Percentiles rank a stretch among this genome's conserved stretches.
Conservation (phyloP, 2,329 filamentous ascomycete species). For the Verticillium klebahnii region DNA sequence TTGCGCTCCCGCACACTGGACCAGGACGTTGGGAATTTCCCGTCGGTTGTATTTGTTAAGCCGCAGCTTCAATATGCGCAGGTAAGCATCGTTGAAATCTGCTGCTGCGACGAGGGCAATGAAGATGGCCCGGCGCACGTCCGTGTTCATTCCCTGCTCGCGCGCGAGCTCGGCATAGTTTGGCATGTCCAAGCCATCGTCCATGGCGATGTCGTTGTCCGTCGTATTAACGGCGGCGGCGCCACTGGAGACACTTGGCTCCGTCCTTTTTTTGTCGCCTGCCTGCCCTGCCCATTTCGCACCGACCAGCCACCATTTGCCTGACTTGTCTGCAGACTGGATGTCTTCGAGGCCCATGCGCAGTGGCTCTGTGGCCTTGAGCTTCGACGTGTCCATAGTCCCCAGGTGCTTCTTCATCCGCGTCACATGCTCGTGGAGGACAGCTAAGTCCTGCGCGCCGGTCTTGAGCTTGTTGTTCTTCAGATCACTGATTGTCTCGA, state of each 20-base stretch:
- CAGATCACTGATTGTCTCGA: conserved; percentile 89
- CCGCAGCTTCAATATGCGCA: conserved; percentile 73
- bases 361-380: conserved; percentile 76
- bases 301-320: conserved; percentile 98
- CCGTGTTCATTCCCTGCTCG: conserved; percentile 81
- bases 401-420: conserved; percentile 87
- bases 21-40: conserved; percentile 81
- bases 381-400: conserved; percentile 60
- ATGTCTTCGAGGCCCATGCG: conserved; percentile 80
- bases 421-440: conserved; percentile 76
- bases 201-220: conserved; percentile 18
- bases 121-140: conserved; percentile 87
- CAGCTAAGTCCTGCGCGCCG: conserved; percentile 62
- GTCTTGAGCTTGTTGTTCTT: conserved; percentile 91
- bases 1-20: conserved; percentile 84
- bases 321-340: conserved; percentile 74
- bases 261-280: background rate
- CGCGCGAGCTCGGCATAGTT: conserved; percentile 72
- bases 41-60: conserved; percentile 82
- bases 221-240: background rate
- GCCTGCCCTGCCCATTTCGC: conserved; percentile 72
- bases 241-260: background rate
- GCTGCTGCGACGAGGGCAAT: conserved; percentile 81
- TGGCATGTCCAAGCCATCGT: conserved; percentile 44
- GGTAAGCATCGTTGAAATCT: conserved; percentile 78